Percentiles rank a stretch among this genome's conserved stretches.
Evolutionary conservation across 306 rosid genomes (phyloP).

Genomic region (Comarum palustre): DNA sequence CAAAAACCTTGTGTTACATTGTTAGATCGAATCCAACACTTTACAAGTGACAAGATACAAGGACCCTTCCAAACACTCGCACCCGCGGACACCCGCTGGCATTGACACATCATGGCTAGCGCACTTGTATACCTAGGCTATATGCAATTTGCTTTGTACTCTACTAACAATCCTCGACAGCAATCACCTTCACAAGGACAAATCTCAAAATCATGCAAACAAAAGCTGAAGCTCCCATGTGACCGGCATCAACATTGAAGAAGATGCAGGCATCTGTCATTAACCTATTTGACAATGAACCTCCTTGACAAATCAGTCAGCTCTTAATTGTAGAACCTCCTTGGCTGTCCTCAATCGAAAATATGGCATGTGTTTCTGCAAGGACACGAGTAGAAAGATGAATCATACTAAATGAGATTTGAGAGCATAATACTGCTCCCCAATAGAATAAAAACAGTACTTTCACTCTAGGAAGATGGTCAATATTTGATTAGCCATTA

Average conservation of each 20-base stretch:
- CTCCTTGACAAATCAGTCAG: conserved; percentile 48
- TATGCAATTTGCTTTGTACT: conserved; percentile 10
- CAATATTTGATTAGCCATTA: neutral
- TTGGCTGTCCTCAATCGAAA: conserved; percentile 82
- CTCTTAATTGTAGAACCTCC: conserved; percentile 76
- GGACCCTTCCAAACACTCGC: neutral
- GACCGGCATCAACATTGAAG: neutral
- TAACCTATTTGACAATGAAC: neutral
- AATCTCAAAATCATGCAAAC: conserved; percentile 11
- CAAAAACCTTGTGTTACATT: conserved; percentile 9
- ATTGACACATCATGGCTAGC: neutral
- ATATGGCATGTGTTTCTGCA: conserved; percentile 87
- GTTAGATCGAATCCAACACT: conserved; percentile 10
- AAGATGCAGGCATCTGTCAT: neutral
- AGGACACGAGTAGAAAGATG: conserved; percentile 25
- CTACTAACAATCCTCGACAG: neutral
- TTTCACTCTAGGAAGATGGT: neutral
- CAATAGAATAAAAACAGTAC: neutral
- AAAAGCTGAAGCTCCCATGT: neutral
- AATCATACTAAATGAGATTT: conserved; percentile 1
- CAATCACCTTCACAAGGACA: conserved; percentile 10
- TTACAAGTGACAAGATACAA: neutral
- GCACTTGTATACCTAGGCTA: conserved; percentile 10
- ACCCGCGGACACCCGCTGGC: neutral
- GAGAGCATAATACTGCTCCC: neutral